phyloP scores from a whole-genome alignment of 768 basidiomycete species.

The Suillus alpinus region DNA sequence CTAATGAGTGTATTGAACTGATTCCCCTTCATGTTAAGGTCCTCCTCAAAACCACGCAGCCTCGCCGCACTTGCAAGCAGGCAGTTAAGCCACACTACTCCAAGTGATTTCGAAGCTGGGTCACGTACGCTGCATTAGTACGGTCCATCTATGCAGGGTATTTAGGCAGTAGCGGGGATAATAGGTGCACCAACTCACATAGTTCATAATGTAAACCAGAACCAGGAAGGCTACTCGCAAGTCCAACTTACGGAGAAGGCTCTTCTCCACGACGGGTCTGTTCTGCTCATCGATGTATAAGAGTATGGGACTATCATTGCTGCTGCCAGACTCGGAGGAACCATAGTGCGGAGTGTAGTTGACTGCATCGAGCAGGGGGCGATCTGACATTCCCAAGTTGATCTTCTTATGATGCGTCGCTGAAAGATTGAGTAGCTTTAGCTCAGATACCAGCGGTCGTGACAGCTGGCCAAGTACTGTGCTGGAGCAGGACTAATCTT shows the following conservation, averaged over 20 bases:
- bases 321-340: neutral
- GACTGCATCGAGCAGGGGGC: neutral
- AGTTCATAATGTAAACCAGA: conserved; percentile 47
- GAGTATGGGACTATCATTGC: neutral
- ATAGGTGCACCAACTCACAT: conserved; percentile 27
- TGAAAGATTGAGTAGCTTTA: neutral
- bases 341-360: neutral
- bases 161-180: neutral
- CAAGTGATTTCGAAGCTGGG: neutral
- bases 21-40: conserved; percentile 54
- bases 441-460: neutral
- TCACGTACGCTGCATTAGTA: conserved; percentile 58
- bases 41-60: conserved; percentile 64
- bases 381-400: neutral
- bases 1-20: conserved; percentile 69
- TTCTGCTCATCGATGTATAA: conserved; percentile 15
- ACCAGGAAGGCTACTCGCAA: conserved; percentile 42
- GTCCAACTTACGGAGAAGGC: conserved; percentile 43
- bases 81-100: neutral
- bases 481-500: neutral
- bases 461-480: neutral
- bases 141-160: conserved; percentile 52
- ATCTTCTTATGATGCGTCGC: neutral
- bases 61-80: conserved; percentile 55
- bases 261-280: conserved; percentile 41